Percentiles rank a stretch among this genome's conserved stretches.
Conservation (phyloP, 306 rosid genomes). For the Cucumis melo region DNA sequence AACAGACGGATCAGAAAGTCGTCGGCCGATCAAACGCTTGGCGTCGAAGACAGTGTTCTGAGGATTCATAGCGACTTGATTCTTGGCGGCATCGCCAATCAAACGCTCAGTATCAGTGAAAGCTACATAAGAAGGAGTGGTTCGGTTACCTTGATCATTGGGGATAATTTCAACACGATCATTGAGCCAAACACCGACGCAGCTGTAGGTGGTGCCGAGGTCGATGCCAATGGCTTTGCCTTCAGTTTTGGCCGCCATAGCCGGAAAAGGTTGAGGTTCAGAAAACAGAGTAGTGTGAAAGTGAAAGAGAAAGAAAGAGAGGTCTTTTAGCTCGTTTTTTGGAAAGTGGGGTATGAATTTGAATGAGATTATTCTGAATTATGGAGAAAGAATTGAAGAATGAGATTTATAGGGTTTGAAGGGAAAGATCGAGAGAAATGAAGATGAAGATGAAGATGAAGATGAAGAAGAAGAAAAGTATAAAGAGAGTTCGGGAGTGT, state of each 20-base stretch:
- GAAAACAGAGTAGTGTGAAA: background rate
- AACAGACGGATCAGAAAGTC: slow-evolving; percentile 42
- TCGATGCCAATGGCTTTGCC: slow-evolving; percentile 86
- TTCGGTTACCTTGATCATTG: slow-evolving; percentile 79
- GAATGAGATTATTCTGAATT: background rate
- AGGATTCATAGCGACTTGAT: slow-evolving; percentile 83
- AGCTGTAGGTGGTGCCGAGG: slow-evolving; percentile 84
- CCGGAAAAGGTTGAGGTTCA: background rate
- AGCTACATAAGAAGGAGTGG: slow-evolving; percentile 82
- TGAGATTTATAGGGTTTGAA: background rate
- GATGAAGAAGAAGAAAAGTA: background rate
- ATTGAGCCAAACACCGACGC: slow-evolving; percentile 71
- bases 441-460: background rate
- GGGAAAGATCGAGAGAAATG: slow-evolving; percentile 5
- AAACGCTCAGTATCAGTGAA: slow-evolving; percentile 79
- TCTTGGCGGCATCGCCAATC: slow-evolving; percentile 82
- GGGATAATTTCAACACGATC: slow-evolving; percentile 83
- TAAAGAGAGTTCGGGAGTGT: slow-evolving; percentile 30
- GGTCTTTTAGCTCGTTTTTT: background rate
- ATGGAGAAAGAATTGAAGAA: background rate
- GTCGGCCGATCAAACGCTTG: slow-evolving; percentile 62
- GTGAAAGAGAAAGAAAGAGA: background rate
- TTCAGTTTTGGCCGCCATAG: slow-evolving; percentile 48
- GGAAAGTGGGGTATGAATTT: background rate
- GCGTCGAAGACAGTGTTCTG: slow-evolving; percentile 75